phyloP scores from a whole-genome alignment of 768 basidiomycete genomes.

The Hypsizygus marmoreus region DNA sequence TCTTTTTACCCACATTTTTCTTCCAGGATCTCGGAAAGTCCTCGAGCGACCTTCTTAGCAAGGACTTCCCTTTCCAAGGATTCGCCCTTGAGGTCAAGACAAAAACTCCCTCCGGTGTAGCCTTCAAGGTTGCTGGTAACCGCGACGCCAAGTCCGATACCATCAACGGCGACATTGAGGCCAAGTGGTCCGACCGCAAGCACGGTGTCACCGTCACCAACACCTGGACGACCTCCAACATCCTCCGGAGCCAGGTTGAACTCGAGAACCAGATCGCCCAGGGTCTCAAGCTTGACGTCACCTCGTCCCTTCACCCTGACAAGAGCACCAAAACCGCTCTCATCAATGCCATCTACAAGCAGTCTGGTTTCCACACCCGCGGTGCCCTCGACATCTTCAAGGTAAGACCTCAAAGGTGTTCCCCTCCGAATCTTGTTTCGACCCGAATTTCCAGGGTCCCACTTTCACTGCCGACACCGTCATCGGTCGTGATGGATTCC shows the following conservation, averaged over 20 bases:
- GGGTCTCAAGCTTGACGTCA: constrained; percentile 94
- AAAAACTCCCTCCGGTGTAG: constrained; percentile 82
- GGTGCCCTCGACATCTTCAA: constrained; percentile 92
- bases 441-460: constrained; percentile 65
- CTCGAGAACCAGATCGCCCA: constrained; percentile 96
- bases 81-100: constrained; percentile 85
- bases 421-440: background rate
- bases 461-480: constrained; percentile 97
- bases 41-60: constrained; percentile 89
- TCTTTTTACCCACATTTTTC: constrained; percentile 9
- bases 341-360: constrained; percentile 88
- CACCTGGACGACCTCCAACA: constrained; percentile 94
- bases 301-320: constrained; percentile 81
- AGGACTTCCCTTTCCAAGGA: constrained; percentile 86
- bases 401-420: constrained; percentile 47
- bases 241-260: constrained; percentile 90
- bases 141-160: constrained; percentile 71
- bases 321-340: constrained; percentile 86
- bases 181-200: constrained; percentile 88
- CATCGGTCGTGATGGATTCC: constrained; percentile 95
- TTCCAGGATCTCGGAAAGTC: constrained; percentile 93
- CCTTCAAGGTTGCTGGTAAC: constrained; percentile 89
- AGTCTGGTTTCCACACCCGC: constrained; percentile 91
- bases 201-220: constrained; percentile 94
- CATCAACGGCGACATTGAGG: constrained; percentile 93